These are phyloP conservation scores for Suillus variegatus DNA, from an alignment of 768 basidiomycete species.

Conservation along the genomic window DNA sequence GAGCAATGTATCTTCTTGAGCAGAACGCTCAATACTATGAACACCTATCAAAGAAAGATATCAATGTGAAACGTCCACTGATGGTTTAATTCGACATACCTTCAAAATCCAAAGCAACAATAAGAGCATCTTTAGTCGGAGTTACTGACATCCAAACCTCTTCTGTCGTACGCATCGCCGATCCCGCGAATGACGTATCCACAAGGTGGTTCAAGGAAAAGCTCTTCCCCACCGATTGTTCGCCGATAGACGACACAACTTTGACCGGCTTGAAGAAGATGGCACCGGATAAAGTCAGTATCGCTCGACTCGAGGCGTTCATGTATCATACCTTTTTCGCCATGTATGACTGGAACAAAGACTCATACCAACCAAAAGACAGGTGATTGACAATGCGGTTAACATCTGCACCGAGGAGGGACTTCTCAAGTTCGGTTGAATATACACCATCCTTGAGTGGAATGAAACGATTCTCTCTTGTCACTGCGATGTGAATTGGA, in stretches of 20 bases:
- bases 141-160: slow-evolving; percentile 72
- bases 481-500: too few species aligned
- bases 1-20: too few species aligned
- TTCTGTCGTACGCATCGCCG: slow-evolving; percentile 67
- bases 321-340: slow-evolving; percentile 45
- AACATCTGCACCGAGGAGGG: slow-evolving; percentile 60
- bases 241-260: slow-evolving; percentile 70
- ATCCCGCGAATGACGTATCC: slow-evolving; percentile 67
- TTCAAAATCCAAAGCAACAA: slow-evolving; percentile 18
- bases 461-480: too few species aligned
- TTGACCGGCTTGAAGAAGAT: slow-evolving; percentile 48
- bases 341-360: slow-evolving; percentile 63
- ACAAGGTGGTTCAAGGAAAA: slow-evolving; percentile 60
- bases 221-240: slow-evolving; percentile 66
- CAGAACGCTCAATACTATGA: too few species aligned
- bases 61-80: too few species aligned
- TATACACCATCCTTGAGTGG: slow-evolving; percentile 59
- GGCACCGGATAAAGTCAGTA: neutral
- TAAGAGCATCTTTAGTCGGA: slow-evolving; percentile 51
- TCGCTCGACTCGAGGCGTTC: neutral
- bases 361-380: slow-evolving; percentile 67
- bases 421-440: slow-evolving; percentile 50
- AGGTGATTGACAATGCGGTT: slow-evolving; percentile 55
- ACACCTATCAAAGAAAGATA: too few species aligned
- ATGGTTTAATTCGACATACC: too few species aligned